Base-by-base conservation (phyloP, 1,284 basidiomycete species). In the Exobasidium cylindrosporum region DNA sequence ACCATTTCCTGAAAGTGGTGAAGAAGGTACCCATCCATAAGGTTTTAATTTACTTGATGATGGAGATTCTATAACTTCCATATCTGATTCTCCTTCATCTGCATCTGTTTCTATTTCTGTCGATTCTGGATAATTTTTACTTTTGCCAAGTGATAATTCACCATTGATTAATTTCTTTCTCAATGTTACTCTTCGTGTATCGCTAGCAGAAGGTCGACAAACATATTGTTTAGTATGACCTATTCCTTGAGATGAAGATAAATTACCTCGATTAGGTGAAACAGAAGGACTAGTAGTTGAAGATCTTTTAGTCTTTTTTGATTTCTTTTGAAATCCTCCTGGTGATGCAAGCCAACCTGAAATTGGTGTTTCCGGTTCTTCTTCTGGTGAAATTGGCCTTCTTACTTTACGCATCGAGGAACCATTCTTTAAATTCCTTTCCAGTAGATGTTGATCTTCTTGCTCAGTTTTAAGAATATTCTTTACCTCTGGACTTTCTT, bases 21-120 rank as follows among this genome's bases (percentile, higher is more conserved):
- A 7, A 50, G 47, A 24, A 24, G 47, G 29, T 7, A n/a, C n/a
- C n/a, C n/a, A n/a, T n/a, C n/a, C n/a, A n/a, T n/a, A n/a, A n/a
- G 73, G 63, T 0, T 62, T 73, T 29, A 76, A 64, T 57, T 73
- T 72, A n/a, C n/a, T n/a, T n/a, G n/a, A 21, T 26, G 14, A 31
- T 7, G 24, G 47, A 3, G 54, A 17, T 13, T 50, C 47, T 28
- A 4, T 21, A 14, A 14, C 26, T 47, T 47, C 46, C 26, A 24
- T 28, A 26, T 50, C 47, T 4, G 47, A 21, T 14, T 28, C 47
- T 14, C 26, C 21, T 14, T 44, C 40, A 13, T 3, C 26, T 24
- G 21, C 50, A 17, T 24, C 26, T 17, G 49, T 17, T 17, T 2
- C 49, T 4, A 31, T 4, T 31, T 28, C n/a, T 14, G 49, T 26